Evolutionary conservation across 2,329 filamentous ascomycete species (phyloP).

Genomic region (Xylaria sp.): DNA sequence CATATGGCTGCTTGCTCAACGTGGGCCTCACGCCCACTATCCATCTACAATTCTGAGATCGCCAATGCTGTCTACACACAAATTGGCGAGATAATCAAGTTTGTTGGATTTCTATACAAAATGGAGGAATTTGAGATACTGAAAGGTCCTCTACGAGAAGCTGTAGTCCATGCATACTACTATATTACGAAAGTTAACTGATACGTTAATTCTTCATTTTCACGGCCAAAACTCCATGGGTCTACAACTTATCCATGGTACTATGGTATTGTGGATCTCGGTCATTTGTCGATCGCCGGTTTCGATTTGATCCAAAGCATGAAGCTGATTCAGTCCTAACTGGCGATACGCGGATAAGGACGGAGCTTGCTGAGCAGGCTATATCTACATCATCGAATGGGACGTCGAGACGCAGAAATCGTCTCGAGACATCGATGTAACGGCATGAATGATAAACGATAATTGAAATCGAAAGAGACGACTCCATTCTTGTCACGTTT

Average conservation of each 20-base stretch:
- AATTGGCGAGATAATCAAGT: background rate
- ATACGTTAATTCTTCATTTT: constrained; percentile 8
- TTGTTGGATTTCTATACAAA: constrained; percentile 7
- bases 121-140: constrained; percentile 1
- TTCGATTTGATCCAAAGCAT: constrained; percentile 1
- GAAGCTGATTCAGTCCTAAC: constrained; percentile 1
- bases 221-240: background rate
- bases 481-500: background rate
- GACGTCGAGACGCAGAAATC: constrained; percentile 10
- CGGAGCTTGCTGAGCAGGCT: constrained; percentile 26
- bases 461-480: constrained; percentile 14
- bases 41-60: background rate
- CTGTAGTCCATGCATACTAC: constrained; percentile 3
- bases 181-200: constrained; percentile 21
- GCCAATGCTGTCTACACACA: background rate
- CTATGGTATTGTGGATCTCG: background rate
- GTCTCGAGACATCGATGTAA: constrained; percentile 21
- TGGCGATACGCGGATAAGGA: background rate
- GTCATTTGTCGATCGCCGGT: background rate
- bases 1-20: background rate
- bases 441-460: constrained; percentile 18
- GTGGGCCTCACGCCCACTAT: background rate
- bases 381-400: constrained; percentile 4
- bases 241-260: background rate
- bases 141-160: background rate